These are phyloP conservation scores for Diplodia mutila DNA, from an alignment of 2,329 filamentous ascomycete species.

Conservation along the genomic window DNA sequence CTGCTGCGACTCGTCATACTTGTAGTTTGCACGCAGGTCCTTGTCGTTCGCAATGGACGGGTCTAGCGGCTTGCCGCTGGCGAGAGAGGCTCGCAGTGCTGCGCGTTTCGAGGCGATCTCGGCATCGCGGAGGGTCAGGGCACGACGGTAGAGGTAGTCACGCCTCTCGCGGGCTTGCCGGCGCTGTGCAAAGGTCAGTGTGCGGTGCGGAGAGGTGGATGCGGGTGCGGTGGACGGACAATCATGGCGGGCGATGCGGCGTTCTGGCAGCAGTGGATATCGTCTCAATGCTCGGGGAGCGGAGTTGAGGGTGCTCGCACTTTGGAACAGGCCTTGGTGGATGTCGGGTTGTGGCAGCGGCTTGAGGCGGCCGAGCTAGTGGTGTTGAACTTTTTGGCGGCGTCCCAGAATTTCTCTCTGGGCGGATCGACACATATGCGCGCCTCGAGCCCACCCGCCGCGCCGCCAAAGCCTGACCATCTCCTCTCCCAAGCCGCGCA, in stretches of 20 bases:
- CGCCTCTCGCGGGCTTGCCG: conserved; percentile 78
- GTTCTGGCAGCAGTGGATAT: background rate
- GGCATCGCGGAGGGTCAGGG: conserved; percentile 83
- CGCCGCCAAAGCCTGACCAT: conserved; percentile 10
- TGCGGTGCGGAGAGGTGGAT: background rate
- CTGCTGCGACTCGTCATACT: conserved; percentile 83
- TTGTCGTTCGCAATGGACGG: conserved; percentile 85
- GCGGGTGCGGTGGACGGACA: conserved; percentile 5
- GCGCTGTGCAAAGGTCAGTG: conserved; percentile 42
- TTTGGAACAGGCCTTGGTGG: background rate
- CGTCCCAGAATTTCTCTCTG: conserved; percentile 9
- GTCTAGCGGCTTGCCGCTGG: conserved; percentile 84
- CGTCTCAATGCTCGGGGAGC: background rate
- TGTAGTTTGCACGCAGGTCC: conserved; percentile 80
- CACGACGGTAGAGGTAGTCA: conserved; percentile 89
- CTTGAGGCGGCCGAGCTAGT: background rate
- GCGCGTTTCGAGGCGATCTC: conserved; percentile 91
- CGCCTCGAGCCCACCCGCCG: conserved; percentile 14
- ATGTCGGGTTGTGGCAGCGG: background rate
- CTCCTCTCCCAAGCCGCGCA: background rate
- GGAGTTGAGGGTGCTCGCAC: background rate
- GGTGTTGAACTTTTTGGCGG: conserved; percentile 24
- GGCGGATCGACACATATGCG: conserved; percentile 21
- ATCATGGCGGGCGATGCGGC: conserved; percentile 14
- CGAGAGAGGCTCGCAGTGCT: conserved; percentile 82